Base-by-base conservation (phyloP, 164 flowering plant genomes). In the Protea cynaroides region DNA sequence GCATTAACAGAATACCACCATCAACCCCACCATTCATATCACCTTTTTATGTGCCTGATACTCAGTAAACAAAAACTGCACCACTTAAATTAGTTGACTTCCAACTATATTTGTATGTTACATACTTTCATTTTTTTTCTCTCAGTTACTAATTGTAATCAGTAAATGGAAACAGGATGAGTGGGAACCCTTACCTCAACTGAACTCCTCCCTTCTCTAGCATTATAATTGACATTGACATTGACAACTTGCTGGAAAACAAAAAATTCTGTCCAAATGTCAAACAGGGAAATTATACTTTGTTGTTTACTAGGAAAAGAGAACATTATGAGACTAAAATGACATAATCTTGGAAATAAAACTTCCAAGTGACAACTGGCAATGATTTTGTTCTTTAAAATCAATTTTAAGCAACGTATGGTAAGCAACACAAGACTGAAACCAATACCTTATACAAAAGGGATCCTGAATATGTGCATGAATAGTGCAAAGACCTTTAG, bases 121-220 rank as follows among this genome's bases (percentile, higher is more conserved):
- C 17, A 49, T n/a, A 29, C 5, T 29, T 29, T 5, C 5, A 29
- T 49, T 49, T 40, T 49, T 15, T 46, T 46, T 49, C 3, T 49
- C 46, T 10, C n/a, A 49, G 52, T 49, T 49, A 49, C 12, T 7
- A 12, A 19, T 19, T 17, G 15, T 5, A 8, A 54, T 22, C 19
- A n/a, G 57, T 14, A 50, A 57, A 37, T 36, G 23, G n/a, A 36
- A 65, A 49, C 19, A 44, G 38, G 38, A 37, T 13, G 36, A 59
- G 44, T 21, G 54, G 29, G 34, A 23, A 47, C 36, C 15, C 68
- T 71, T 66, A 89, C 98, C 97, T 86, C 96, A 11, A 73, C 82
- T 34, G 86, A 74, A 75, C 96, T 94, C 74, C 83, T 82, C 70
- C 86, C 87, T 84, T 86, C 96, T 62, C 84, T 86, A 66, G 91